Base-by-base conservation (phyloP, 2,329 filamentous ascomycete species). In the Arachnomyces sp. region DNA sequence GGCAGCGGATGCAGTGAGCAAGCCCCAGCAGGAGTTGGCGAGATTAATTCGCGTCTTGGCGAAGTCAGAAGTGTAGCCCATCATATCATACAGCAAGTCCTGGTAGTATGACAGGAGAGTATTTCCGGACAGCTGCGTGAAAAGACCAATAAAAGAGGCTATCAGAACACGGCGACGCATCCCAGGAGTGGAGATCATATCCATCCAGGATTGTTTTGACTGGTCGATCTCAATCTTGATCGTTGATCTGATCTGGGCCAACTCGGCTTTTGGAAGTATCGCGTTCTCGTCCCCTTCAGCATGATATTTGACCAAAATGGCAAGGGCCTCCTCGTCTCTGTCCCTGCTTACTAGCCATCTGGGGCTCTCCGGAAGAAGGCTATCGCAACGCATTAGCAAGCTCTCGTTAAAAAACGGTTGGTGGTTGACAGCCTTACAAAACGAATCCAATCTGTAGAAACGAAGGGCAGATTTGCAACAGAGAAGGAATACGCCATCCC, bases 181-280 rank as follows among this genome's bases (percentile, higher is more conserved):
- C 17, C 57, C 57, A 1, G 51, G 30, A 2, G 56, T 56, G 11
- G 37, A 41, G 39, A 60, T 48, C 47, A 61, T 49, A 32, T 56
- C 53, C 25, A 36, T 34, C 57, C 57, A 60, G 11, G 49, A 46
- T 35, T 48, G 41, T 35, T 42, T 45, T 7, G 72, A 68, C 42
- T 66, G 54, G 38, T 78, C 72, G 42, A 72, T 56, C 50, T 78
- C 74, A 1, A 74, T 51, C 17, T 66, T 63, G 49, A 78, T 69
- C 1, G 75, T 74, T 3, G 70, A 65, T 34, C 69, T 62, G 47
- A 80, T 80, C 52, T 80, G 74, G 0, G 67, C 67, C 52, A 78
- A 74, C 50, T 81, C 77, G 13, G 73, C 74, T 38, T 69, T 65
- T 16, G 77, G 73, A 12, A 77, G 66, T 5, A 67, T 57, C 1